These are phyloP conservation scores for Echinochloa phyllopogon DNA, from an alignment of 176 grass and related monocot genomes.

Conservation along the genomic window DNA sequence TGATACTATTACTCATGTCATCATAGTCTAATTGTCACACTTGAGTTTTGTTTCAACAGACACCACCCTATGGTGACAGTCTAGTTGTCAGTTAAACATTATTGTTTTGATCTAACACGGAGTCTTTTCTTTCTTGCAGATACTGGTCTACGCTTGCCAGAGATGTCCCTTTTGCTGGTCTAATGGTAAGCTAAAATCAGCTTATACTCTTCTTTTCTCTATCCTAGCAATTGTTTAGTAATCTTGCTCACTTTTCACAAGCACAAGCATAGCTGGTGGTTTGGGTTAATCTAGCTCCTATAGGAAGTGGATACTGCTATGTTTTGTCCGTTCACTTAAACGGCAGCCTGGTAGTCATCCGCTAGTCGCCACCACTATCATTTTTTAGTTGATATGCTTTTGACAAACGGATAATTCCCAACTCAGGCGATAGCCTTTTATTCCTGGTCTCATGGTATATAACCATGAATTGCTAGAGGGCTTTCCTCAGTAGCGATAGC, in stretches of 20 bases:
- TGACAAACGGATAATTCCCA: neutral
- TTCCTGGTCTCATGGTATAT: neutral
- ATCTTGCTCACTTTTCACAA: neutral
- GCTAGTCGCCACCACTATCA: neutral
- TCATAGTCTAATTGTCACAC: slow-evolving; percentile 13
- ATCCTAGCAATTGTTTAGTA: slow-evolving; percentile 34
- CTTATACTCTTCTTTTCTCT: slow-evolving; percentile 30
- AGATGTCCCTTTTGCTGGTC: slow-evolving; percentile 96
- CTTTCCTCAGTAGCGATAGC: neutral
- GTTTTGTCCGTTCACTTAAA: neutral
- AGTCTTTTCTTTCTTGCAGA: slow-evolving; percentile 53
- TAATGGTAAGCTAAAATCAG: slow-evolving; percentile 69
- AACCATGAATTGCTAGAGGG: neutral
- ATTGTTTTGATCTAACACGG: slow-evolving; percentile 8
- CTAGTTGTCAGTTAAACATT: neutral
- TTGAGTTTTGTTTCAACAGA: slow-evolving; percentile 36
- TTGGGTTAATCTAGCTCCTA: slow-evolving; percentile 19
- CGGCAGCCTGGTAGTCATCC: neutral
- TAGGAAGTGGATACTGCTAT: slow-evolving; percentile 12
- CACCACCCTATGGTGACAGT: slow-evolving; percentile 15
- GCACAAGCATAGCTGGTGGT: neutral
- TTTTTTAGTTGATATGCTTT: neutral
- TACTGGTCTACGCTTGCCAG: slow-evolving; percentile 98
- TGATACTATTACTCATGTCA: slow-evolving; percentile 11
- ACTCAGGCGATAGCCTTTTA: neutral